phyloP scores from a whole-genome alignment of 805 yeast genomes.

The Metschnikowia colocasiae region DNA sequence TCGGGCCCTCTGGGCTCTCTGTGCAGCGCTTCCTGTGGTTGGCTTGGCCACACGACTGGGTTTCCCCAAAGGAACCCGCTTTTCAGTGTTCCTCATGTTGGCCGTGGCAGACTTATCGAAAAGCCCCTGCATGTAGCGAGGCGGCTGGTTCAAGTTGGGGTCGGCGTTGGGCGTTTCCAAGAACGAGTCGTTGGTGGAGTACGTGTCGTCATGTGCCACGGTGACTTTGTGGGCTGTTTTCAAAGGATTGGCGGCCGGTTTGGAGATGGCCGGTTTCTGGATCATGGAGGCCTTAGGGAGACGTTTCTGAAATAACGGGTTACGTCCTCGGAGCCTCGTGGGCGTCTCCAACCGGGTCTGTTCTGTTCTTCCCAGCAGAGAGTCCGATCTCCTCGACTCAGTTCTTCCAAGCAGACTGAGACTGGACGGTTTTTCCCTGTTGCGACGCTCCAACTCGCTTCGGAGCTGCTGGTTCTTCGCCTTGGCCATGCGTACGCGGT shows the following conservation, averaged over 20 bases:
- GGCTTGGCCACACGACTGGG: conserved; percentile 6
- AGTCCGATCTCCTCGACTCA: neutral
- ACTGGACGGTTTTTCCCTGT: neutral
- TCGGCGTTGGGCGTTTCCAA: conserved; percentile 22
- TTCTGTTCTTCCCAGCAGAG: neutral
- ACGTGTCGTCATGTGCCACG: conserved; percentile 25
- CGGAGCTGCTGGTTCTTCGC: conserved; percentile 13
- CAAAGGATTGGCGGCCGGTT: neutral
- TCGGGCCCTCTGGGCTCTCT: conserved; percentile 15
- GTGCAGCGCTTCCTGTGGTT: conserved; percentile 10
- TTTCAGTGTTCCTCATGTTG: conserved; percentile 5
- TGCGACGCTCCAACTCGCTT: neutral
- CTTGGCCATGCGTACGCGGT: conserved; percentile 19
- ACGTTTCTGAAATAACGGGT: neutral
- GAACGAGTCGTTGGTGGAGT: conserved; percentile 27
- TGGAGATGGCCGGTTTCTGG: neutral
- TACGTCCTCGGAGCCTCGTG: neutral
- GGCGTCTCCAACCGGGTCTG: conserved; percentile 1
- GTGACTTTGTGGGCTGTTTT: conserved; percentile 1
- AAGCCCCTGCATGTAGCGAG: conserved; percentile 40
- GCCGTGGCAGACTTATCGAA: conserved; percentile 22
- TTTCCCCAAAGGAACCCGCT: conserved; percentile 2
- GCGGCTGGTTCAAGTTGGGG: conserved; percentile 44
- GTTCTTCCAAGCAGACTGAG: neutral
- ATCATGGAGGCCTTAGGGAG: neutral